Evolutionary conservation across 2,329 filamentous ascomycete species (phyloP).

Genomic region (Ceratocystis albifundus): DNA sequence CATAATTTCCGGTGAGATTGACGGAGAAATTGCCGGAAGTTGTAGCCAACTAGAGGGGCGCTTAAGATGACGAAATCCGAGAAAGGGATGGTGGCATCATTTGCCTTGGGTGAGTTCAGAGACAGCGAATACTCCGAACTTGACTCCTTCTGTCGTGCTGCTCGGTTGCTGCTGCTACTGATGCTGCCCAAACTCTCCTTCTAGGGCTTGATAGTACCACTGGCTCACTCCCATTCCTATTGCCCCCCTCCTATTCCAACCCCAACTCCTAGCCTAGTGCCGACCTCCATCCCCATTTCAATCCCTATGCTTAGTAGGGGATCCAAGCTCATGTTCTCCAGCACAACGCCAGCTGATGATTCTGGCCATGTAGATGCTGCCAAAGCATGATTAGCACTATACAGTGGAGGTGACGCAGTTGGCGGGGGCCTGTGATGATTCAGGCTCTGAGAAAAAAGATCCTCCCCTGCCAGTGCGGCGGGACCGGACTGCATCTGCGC

Average conservation of each 20-base stretch:
- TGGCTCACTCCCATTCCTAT: background rate
- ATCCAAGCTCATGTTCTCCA: constrained; percentile 12
- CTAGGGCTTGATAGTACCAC: constrained; percentile 11
- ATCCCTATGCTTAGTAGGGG: constrained; percentile 12
- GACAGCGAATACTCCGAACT: background rate
- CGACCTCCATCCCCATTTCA: background rate
- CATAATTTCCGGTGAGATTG: constrained; percentile 10
- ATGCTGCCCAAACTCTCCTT: constrained; percentile 2
- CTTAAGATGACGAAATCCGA: constrained; percentile 19
- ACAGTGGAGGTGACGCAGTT: background rate
- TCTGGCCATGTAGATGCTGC: constrained; percentile 3
- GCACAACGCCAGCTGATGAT: background rate
- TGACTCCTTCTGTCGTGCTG: background rate
- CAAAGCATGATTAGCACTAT: background rate
- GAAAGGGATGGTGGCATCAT: constrained; percentile 14
- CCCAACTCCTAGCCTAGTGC: background rate
- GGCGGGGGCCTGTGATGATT: background rate
- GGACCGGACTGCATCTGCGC: constrained; percentile 23
- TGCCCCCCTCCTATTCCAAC: constrained; percentile 12
- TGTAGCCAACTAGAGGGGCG: background rate
- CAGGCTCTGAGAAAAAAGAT: background rate
- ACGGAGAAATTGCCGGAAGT: constrained; percentile 27
- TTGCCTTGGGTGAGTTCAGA: background rate
- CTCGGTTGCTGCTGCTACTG: background rate
- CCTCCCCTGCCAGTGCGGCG: background rate